Evolutionary conservation across 2,329 filamentous ascomycete genomes (phyloP), one percentile per base, ranked within the genome.

Genomic region (Exophiala sp.): DNA sequence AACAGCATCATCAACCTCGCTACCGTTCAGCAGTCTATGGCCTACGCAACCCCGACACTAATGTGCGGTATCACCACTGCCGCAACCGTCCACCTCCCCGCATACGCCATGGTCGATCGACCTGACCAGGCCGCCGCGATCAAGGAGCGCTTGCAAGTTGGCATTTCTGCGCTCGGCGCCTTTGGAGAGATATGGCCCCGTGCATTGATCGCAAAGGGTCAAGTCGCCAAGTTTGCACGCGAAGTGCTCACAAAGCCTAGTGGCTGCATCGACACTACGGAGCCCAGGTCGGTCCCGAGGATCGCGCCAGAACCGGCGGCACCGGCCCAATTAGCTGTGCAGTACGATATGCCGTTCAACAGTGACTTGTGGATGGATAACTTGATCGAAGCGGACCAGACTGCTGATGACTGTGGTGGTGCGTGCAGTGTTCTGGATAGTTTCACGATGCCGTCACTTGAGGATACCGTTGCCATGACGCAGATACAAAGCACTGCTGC

Each of bases 11-110:
- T 86, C 56, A 86, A 87, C 1, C 82, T 95, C 42, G 87, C 88
- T 0, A 83, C 86, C 43, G 44, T 69, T 70, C 52, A 69, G 68
- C 12, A 62, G 66, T 49, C 80, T 85, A 0, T 92, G 1, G 78
- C 86, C 3, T 83, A 82, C 32, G 89, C 95, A 71, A 91, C 84
- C 0, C 89, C 90, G 54, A 91, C 92, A 71, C 91, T 94, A 72
- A 88, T 86, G 33, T 94, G 89, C 66, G 85, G 88, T 36, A 76
- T 94, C 46, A 88, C 88, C 1, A 75, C 92, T 49, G 87, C 86
- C 14, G 89, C 88, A 5, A 87, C 91, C 62, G 87, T 92, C 3
- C 88, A 94, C 65, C 78, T 95, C 20, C 89, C 86, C 51, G 88
- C 88, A 59, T 95, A 89, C 83, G 83, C 81, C 5, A 75, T 77